Percentiles rank a stretch among this genome's conserved stretches.
phyloP scores from a whole-genome alignment of 768 basidiomycete species.

The Boletus reticulatus region DNA sequence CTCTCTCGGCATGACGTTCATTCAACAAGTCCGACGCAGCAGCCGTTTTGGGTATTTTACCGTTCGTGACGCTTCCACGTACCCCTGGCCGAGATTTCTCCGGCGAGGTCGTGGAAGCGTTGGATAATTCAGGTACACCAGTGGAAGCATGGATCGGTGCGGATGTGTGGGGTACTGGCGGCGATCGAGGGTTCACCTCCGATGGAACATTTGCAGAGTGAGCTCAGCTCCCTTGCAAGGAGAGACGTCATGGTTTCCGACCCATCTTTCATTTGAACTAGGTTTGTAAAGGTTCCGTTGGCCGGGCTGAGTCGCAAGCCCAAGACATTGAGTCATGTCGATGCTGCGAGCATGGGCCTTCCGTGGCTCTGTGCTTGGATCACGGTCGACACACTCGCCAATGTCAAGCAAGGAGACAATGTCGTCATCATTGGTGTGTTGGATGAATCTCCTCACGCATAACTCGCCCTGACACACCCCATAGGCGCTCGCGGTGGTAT shows the following conservation, averaged over 20 bases:
- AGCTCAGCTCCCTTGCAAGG: background rate
- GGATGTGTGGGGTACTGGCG: conserved; percentile 35
- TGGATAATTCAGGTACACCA: conserved; percentile 21
- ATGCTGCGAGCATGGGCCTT: conserved; percentile 34
- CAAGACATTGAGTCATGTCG: conserved; percentile 18
- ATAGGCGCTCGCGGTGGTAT: conserved; percentile 35
- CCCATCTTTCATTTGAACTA: background rate
- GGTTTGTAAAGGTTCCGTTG: conserved; percentile 31
- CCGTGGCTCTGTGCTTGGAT: conserved; percentile 38
- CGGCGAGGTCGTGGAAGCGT: conserved; percentile 33
- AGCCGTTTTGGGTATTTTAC: conserved; percentile 25
- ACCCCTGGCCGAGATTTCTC: conserved; percentile 34
- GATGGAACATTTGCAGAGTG: conserved; percentile 37
- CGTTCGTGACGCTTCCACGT: conserved; percentile 33
- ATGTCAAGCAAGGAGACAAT: conserved; percentile 32
- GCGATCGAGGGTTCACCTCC: conserved; percentile 30
- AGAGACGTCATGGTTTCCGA: background rate
- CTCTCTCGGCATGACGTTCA: too few relatives aligned
- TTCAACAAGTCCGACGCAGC: conserved; percentile 30
- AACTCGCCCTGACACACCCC: background rate
- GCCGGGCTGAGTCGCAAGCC: conserved; percentile 32
- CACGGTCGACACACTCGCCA: conserved; percentile 33
- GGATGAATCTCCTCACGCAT: background rate
- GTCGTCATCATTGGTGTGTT: conserved; percentile 31
- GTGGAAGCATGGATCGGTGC: conserved; percentile 25